Evolutionary conservation across 257 asterid genomes (phyloP).

Genomic region (Parsonsia alboflavescens): DNA sequence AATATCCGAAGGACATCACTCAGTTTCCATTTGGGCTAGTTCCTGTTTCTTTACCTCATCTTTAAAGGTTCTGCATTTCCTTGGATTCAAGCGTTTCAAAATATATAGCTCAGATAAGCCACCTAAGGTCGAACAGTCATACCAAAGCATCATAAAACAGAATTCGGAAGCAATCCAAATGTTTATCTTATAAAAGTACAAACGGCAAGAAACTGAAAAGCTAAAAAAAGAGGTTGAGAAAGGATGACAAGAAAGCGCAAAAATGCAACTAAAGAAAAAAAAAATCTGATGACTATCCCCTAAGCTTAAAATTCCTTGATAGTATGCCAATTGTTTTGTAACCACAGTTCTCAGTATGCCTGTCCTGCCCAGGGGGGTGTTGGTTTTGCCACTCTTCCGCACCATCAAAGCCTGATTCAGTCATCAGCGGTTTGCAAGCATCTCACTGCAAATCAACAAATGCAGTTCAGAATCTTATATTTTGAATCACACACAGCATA

Average conservation of each 20-base stretch:
- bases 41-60: too few relatives aligned
- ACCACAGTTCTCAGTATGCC: background rate
- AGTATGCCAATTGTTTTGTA: background rate
- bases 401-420: background rate
- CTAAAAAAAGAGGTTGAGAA: too few relatives aligned
- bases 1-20: too few relatives aligned
- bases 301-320: background rate
- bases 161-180: background rate
- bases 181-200: background rate
- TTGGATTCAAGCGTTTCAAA: too few relatives aligned
- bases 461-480: background rate
- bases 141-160: background rate
- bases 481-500: background rate
- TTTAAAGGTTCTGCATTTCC: too few relatives aligned
- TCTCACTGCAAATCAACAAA: slow-evolving; percentile 18
- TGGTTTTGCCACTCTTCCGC: background rate
- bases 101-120: too few relatives aligned
- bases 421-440: background rate
- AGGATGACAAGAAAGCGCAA: background rate
- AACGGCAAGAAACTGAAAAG: background rate
- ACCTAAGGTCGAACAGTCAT: background rate
- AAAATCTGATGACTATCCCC: background rate
- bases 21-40: too few relatives aligned
- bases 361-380: slow-evolving; percentile 7
- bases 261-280: background rate